Conservation (phyloP, 2,329 filamentous ascomycete species). For the Pseudogymnoascus sp. region DNA sequence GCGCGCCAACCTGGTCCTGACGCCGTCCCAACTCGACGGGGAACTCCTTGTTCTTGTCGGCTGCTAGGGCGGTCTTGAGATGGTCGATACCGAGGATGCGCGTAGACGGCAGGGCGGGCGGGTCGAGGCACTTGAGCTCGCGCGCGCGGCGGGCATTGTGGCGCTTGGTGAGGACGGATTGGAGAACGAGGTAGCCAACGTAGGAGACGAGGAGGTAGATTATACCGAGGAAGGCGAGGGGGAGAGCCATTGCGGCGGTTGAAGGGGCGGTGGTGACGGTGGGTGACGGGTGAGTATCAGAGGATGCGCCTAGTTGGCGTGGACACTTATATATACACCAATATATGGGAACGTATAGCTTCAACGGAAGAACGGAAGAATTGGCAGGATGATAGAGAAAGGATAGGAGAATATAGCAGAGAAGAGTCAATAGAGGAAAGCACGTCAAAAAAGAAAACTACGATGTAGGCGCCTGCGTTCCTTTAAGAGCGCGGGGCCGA, state of each 20-base stretch:
- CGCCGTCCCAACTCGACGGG: constrained; percentile 29
- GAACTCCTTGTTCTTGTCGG: constrained; percentile 23
- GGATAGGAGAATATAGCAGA: neutral
- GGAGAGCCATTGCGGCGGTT: constrained; percentile 12
- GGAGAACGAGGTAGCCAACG: constrained; percentile 18
- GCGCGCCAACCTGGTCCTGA: constrained; percentile 29
- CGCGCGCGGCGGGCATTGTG: constrained; percentile 22
- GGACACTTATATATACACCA: constrained; percentile 1
- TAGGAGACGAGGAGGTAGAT: constrained; percentile 17
- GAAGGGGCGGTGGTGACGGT: neutral
- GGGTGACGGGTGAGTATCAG: neutral
- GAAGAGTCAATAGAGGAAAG: neutral
- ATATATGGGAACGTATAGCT: neutral
- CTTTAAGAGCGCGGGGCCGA: neutral
- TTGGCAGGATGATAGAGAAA: neutral
- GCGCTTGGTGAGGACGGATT: constrained; percentile 17
- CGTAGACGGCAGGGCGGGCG: constrained; percentile 20
- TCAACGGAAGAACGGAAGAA: neutral
- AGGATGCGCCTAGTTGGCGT: neutral
- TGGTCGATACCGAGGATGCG: constrained; percentile 27
- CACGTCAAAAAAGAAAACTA: neutral
- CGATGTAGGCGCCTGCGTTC: neutral
- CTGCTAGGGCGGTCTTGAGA: constrained; percentile 21
- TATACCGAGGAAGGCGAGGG: constrained; percentile 11
- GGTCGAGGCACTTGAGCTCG: constrained; percentile 24